These are phyloP conservation scores for Verbena officinalis DNA, from an alignment of 257 asterid species.

Conservation along the genomic window DNA sequence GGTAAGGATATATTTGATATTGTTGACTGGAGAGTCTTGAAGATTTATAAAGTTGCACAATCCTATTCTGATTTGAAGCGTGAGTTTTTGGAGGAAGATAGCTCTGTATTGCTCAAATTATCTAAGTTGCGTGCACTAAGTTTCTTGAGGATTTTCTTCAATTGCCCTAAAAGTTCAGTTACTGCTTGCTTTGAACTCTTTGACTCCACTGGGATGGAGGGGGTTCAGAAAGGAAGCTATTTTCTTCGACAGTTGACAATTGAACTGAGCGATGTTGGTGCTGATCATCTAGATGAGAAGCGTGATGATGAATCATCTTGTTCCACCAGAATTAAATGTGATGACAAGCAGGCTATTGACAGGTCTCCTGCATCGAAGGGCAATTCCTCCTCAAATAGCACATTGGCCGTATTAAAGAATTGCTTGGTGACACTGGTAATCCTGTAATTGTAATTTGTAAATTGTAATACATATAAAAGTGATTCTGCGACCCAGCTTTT, in stretches of 20 bases:
- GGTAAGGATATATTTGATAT: slow-evolving; percentile 69
- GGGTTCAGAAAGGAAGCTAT: slow-evolving; percentile 60
- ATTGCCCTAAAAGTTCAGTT: slow-evolving; percentile 65
- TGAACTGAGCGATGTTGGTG: slow-evolving; percentile 50
- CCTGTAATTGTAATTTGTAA: slow-evolving; percentile 27
- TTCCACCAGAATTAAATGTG: slow-evolving; percentile 37
- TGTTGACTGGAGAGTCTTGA: slow-evolving; percentile 59
- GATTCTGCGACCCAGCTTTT: slow-evolving; percentile 9
- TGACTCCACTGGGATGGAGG: slow-evolving; percentile 49
- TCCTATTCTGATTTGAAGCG: slow-evolving; percentile 48
- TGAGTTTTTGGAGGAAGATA: slow-evolving; percentile 60
- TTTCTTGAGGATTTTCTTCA: slow-evolving; percentile 66
- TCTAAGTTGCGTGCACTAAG: slow-evolving; percentile 65
- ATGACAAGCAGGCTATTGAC: slow-evolving; percentile 40
- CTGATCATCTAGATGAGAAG: slow-evolving; percentile 32
- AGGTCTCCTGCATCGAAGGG: slow-evolving; percentile 38
- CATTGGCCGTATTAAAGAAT: slow-evolving; percentile 41
- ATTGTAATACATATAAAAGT: neutral
- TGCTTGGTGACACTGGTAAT: slow-evolving; percentile 80
- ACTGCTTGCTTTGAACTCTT: slow-evolving; percentile 77
- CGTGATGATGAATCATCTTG: slow-evolving; percentile 33
- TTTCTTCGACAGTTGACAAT: slow-evolving; percentile 68
- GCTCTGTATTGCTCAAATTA: slow-evolving; percentile 49
- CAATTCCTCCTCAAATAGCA: slow-evolving; percentile 32
- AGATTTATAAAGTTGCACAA: slow-evolving; percentile 53